Evolutionary conservation across 2,329 filamentous ascomycete genomes (phyloP).

Genomic region (Hypoxylon sp.): DNA sequence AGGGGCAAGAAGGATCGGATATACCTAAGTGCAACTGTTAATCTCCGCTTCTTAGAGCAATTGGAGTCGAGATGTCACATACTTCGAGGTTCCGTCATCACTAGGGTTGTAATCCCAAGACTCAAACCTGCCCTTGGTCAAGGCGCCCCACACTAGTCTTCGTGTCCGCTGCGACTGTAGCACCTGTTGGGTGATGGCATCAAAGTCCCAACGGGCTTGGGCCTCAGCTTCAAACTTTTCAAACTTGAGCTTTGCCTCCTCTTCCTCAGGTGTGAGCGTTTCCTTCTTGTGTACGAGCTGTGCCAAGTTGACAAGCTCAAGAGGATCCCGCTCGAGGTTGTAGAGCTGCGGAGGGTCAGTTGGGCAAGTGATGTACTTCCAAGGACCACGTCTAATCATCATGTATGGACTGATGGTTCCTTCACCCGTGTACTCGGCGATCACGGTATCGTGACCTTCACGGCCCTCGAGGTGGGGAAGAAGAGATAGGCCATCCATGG

Average conservation of each 20-base stretch:
- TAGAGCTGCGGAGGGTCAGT: slow-evolving; percentile 87
- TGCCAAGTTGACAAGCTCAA: slow-evolving; percentile 82
- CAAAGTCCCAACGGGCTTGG: slow-evolving; percentile 82
- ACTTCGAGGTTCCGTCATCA: slow-evolving; percentile 77
- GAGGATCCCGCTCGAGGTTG: slow-evolving; percentile 80
- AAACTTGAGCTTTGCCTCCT: slow-evolving; percentile 64
- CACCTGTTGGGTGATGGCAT: slow-evolving; percentile 80
- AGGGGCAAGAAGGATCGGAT: slow-evolving; percentile 87
- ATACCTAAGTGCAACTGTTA: slow-evolving; percentile 68
- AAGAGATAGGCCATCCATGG: slow-evolving; percentile 87
- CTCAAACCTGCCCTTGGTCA: slow-evolving; percentile 81
- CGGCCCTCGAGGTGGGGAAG: slow-evolving; percentile 79
- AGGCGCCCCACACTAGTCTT: slow-evolving; percentile 81
- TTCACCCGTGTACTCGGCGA: slow-evolving; percentile 95
- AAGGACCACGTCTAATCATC: slow-evolving; percentile 91
- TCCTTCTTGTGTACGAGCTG: slow-evolving; percentile 57
- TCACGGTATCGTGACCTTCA: slow-evolving; percentile 85
- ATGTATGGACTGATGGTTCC: slow-evolving; percentile 89
- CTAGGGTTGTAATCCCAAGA: slow-evolving; percentile 88
- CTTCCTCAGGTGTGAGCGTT: slow-evolving; percentile 58
- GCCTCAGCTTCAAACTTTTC: slow-evolving; percentile 81
- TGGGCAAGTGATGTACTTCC: slow-evolving; percentile 92
- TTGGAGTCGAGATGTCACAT: slow-evolving; percentile 53
- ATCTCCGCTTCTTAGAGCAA: slow-evolving; percentile 7
- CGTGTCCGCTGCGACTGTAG: slow-evolving; percentile 83